These are phyloP conservation scores for Thelonectria rubi DNA, from an alignment of 2,329 filamentous ascomycete genomes.

Conservation along the genomic window DNA sequence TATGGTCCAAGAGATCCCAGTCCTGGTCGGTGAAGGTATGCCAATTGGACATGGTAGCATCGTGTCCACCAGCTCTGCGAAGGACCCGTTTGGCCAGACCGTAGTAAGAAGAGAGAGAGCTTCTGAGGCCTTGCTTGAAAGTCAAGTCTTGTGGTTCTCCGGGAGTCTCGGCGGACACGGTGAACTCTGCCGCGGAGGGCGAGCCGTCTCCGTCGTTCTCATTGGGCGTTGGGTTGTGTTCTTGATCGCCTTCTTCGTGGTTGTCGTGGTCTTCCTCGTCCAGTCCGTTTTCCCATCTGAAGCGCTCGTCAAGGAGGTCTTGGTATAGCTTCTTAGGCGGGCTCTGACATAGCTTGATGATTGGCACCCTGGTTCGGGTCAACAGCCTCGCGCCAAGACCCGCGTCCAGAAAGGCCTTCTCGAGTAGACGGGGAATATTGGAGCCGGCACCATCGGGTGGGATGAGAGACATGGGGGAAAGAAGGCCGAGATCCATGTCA, in stretches of 20 bases:
- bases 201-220: slow-evolving; percentile 38
- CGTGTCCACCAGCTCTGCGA: slow-evolving; percentile 58
- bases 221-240: slow-evolving; percentile 34
- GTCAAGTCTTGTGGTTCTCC: slow-evolving; percentile 38
- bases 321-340: slow-evolving; percentile 69
- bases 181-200: slow-evolving; percentile 30
- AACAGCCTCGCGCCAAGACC: slow-evolving; percentile 81
- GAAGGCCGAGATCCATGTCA: slow-evolving; percentile 87
- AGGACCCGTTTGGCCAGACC: slow-evolving; percentile 59
- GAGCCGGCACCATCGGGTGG: slow-evolving; percentile 64
- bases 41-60: slow-evolving; percentile 59
- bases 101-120: slow-evolving; percentile 58
- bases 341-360: slow-evolving; percentile 84
- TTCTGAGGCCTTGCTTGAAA: slow-evolving; percentile 54
- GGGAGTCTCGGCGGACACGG: slow-evolving; percentile 29
- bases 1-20: slow-evolving; percentile 58
- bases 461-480: slow-evolving; percentile 69
- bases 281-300: slow-evolving; percentile 74
- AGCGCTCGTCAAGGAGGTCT: slow-evolving; percentile 70
- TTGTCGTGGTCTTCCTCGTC: slow-evolving; percentile 49
- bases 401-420: slow-evolving; percentile 75
- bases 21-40: slow-evolving; percentile 55
- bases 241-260: slow-evolving; percentile 50
- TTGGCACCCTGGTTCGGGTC: slow-evolving; percentile 82
- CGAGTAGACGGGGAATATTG: slow-evolving; percentile 76